Conservation (phyloP, 1,284 basidiomycete genomes). For the Cryptococcus depauperatus region DNA sequence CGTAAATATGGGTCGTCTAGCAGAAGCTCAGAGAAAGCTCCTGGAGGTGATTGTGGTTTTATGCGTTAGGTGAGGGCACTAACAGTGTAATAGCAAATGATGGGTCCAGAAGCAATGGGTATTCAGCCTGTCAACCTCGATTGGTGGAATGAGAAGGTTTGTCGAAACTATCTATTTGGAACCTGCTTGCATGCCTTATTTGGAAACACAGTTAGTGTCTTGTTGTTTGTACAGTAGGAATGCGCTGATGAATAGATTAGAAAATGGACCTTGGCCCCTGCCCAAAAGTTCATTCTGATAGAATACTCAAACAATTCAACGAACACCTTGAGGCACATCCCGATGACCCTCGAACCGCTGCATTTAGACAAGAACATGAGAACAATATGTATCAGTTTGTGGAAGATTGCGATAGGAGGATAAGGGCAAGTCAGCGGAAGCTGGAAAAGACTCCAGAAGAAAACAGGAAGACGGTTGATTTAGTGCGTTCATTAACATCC, state of each 20-base stretch:
- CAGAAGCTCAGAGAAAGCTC: conserved; percentile 47
- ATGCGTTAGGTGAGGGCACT: neutral
- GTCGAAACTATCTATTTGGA: conserved; percentile 95
- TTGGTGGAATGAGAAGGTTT: conserved; percentile 98
- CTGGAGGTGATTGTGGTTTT: conserved; percentile 36
- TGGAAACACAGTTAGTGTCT: conserved; percentile 80
- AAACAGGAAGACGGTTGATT: conserved; percentile 94
- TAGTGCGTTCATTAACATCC: too few relatives aligned
- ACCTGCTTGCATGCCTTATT: conserved; percentile 96
- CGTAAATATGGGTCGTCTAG: conserved; percentile 46
- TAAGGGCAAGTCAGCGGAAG: conserved; percentile 83
- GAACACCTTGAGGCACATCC: conserved; percentile 67
- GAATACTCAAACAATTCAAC: conserved; percentile 83
- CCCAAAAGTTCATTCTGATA: conserved; percentile 91
- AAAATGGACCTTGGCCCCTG: conserved; percentile 99
- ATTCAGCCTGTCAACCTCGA: conserved; percentile 83
- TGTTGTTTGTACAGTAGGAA: too few relatives aligned
- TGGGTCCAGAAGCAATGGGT: conserved; percentile 98
- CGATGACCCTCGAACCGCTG: conserved; percentile 66
- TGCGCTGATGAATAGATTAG: conserved; percentile 46
- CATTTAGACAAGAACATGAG: conserved; percentile 90
- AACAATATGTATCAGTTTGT: conserved; percentile 91
- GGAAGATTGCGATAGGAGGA: conserved; percentile 95
- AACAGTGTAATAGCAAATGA: conserved; percentile 72
- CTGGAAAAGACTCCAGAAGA: conserved; percentile 99